A percentile compares a stretch with the other conserved stretches of the same genome.
These are phyloP conservation scores for Coemansia biformis DNA, from an alignment of 192 early-diverging fungal genomes.

Conservation along the genomic window DNA sequence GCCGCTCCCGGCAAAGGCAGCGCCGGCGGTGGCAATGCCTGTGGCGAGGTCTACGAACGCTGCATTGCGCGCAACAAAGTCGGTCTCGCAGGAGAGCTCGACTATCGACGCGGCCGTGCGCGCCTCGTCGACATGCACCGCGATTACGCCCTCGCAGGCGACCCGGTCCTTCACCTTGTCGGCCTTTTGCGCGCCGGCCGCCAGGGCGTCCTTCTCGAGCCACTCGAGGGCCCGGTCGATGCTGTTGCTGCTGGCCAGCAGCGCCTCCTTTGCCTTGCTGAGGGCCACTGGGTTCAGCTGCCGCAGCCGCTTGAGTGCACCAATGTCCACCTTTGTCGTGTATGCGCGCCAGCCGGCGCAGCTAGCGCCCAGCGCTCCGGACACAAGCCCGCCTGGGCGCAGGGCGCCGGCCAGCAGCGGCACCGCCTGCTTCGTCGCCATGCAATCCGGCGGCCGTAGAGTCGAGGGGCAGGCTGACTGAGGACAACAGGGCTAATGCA, in stretches of 20 bases:
- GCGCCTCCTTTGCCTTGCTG: constrained; percentile 82
- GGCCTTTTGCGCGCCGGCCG: constrained; percentile 68
- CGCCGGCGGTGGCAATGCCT: constrained; percentile 19
- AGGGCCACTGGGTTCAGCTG: constrained; percentile 74
- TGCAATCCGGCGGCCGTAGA: no score
- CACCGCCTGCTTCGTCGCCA: no score
- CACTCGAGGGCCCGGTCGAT: constrained; percentile 73
- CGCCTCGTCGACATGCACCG: constrained; percentile 46
- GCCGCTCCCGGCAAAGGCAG: not conserved
- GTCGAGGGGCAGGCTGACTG: no score
- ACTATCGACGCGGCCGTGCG: constrained; percentile 57
- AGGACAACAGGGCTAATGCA: no score
- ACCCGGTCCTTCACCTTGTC: constrained; percentile 75
- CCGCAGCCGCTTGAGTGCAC: constrained; percentile 66
- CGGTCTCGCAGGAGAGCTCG: constrained; percentile 84
- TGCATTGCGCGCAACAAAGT: constrained; percentile 86
- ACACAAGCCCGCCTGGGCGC: no score
- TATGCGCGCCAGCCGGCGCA: constrained; percentile 5
- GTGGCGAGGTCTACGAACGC: constrained; percentile 70
- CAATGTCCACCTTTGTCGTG: constrained; percentile 51
- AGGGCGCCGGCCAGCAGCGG: no score
- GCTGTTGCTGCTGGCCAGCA: constrained; percentile 63
- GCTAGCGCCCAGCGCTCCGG: no score
- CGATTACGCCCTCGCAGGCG: constrained; percentile 69
- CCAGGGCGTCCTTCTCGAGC: constrained; percentile 70